These are phyloP conservation scores for Aureobasidium sp. DNA, from an alignment of 2,329 filamentous ascomycete genomes.

Conservation along the genomic window DNA sequence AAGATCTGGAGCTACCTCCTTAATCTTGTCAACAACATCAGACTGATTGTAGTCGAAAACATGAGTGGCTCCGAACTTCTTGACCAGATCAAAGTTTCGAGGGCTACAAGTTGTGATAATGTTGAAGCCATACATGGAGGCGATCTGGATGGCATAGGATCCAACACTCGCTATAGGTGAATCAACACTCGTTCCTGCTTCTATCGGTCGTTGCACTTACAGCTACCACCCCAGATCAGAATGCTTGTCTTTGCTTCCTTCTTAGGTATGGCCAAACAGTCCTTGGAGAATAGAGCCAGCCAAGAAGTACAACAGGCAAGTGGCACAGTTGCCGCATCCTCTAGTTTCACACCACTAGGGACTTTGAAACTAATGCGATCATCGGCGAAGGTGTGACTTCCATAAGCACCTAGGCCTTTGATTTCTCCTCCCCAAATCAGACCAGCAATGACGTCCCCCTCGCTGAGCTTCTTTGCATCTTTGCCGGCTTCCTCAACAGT, in stretches of 20 bases:
- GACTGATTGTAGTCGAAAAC: slow-evolving; percentile 46
- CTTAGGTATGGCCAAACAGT: background rate
- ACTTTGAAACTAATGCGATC: slow-evolving; percentile 12
- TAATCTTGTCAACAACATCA: slow-evolving; percentile 40
- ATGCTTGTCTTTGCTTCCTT: background rate
- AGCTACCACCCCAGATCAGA: slow-evolving; percentile 3
- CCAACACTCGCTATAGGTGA: background rate
- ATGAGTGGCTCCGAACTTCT: slow-evolving; percentile 40
- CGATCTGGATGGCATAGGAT: background rate
- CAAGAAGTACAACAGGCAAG: slow-evolving; percentile 1
- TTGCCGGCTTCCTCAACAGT: slow-evolving; percentile 47
- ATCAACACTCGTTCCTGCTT: background rate
- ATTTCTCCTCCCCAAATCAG: slow-evolving; percentile 26
- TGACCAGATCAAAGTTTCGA: slow-evolving; percentile 42
- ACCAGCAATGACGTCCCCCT: slow-evolving; percentile 47
- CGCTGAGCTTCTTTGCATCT: slow-evolving; percentile 40
- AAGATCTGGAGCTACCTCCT: slow-evolving; percentile 38
- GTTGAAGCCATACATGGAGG: slow-evolving; percentile 29
- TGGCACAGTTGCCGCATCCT: slow-evolving; percentile 3
- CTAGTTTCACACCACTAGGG: background rate
- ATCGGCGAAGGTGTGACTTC: background rate
- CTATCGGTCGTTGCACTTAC: background rate
- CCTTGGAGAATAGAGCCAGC: slow-evolving; percentile 8
- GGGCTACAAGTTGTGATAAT: slow-evolving; percentile 43
- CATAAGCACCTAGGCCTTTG: background rate